These are phyloP conservation scores for Gomphus bonarii DNA, from an alignment of 1,284 basidiomycete species.

Conservation along the genomic window DNA sequence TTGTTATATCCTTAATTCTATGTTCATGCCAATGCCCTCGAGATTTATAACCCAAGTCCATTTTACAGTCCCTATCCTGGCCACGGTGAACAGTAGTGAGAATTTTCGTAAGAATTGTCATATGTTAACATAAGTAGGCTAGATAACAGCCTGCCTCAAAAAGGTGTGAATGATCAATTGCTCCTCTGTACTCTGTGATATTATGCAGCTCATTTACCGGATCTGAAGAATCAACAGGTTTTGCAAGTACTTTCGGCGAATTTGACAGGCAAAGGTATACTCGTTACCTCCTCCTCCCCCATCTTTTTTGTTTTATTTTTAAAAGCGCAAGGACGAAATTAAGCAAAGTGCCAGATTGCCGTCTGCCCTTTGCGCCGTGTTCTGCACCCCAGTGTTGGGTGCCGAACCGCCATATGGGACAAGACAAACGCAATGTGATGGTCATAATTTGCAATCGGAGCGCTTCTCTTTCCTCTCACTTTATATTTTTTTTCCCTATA, in stretches of 20 bases:
- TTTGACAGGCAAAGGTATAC: neutral
- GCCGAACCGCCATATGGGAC: slow-evolving; percentile 17
- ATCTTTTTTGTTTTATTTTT: neutral
- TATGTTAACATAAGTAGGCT: no score
- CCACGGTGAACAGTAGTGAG: no score
- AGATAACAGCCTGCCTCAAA: neutral
- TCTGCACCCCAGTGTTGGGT: slow-evolving; percentile 17
- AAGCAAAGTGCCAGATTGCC: slow-evolving; percentile 24
- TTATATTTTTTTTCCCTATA: no score
- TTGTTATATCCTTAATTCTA: neutral
- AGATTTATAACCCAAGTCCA: no score
- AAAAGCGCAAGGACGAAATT: slow-evolving; percentile 23
- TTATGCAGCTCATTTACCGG: no score
- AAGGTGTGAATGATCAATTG: neutral
- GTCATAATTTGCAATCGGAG: slow-evolving; percentile 36
- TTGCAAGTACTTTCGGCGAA: neutral
- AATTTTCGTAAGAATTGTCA: no score
- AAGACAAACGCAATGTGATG: slow-evolving; percentile 25
- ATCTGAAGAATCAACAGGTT: neutral
- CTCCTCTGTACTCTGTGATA: no score
- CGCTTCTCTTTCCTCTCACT: slow-evolving; percentile 10
- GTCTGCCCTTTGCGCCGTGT: slow-evolving; percentile 18
- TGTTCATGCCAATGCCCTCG: no score
- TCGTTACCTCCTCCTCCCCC: neutral
- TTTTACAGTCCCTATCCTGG: no score